These are phyloP conservation scores for Saccharomycopsis lassenensis DNA, from an alignment of 805 yeast genomes.

Conservation along the genomic window DNA sequence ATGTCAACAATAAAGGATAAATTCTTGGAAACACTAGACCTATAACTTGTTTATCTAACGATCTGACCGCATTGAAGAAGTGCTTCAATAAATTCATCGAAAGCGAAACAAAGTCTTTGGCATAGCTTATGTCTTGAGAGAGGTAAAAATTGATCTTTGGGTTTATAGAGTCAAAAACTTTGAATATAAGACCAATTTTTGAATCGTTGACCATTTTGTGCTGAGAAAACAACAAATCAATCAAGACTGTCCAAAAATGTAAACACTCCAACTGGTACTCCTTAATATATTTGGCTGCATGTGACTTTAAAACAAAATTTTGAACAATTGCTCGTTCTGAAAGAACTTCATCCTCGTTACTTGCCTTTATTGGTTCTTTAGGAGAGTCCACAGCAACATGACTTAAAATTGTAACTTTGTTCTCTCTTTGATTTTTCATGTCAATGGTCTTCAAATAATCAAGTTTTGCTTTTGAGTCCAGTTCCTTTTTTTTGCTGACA, in stretches of 20 bases:
- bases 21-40: constrained; percentile 29
- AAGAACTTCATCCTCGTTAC: constrained; percentile 20
- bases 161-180: constrained; percentile 61
- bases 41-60: constrained; percentile 25
- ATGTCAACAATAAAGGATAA: constrained; percentile 59
- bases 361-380: constrained; percentile 18
- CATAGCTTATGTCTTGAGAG: constrained; percentile 50
- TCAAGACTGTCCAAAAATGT: constrained; percentile 75
- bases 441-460: neutral
- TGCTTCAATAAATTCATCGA: constrained; percentile 60
- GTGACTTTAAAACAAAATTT: constrained; percentile 32
- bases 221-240: constrained; percentile 62
- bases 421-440: neutral
- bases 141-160: constrained; percentile 72
- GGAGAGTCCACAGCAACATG: constrained; percentile 13
- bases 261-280: constrained; percentile 48
- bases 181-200: constrained; percentile 49
- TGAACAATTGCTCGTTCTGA: constrained; percentile 22
- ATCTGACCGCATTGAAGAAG: constrained; percentile 23
- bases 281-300: constrained; percentile 37
- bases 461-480: constrained; percentile 1
- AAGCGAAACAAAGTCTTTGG: constrained; percentile 68
- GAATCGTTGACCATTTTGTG: constrained; percentile 24
- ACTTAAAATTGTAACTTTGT: too few species aligned
- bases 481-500: constrained; percentile 5